Conservation (phyloP, 306 rosid genomes). For the Prunus padus region DNA sequence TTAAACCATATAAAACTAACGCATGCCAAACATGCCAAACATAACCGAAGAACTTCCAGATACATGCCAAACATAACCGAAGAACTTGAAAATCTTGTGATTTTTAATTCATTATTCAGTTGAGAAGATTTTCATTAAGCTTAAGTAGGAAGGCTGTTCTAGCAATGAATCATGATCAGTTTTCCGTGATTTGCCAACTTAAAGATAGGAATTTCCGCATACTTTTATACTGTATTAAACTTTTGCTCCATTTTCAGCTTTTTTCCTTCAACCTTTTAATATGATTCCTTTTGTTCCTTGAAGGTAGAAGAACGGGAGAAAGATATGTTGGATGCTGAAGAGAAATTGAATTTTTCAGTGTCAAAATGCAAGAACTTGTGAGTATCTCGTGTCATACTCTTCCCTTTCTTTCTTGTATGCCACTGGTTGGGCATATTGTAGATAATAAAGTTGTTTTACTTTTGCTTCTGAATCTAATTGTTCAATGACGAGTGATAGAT, state of each 20-base stretch:
- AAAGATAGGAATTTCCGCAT: slow-evolving; percentile 22
- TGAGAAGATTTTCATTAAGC: neutral
- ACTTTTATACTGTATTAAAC: neutral
- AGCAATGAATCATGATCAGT: neutral
- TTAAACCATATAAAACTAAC: too few species aligned
- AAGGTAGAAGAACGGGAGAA: slow-evolving; percentile 94
- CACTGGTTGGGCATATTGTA: slow-evolving; percentile 4
- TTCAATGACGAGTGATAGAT: too few species aligned
- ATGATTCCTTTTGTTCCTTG: slow-evolving; percentile 27
- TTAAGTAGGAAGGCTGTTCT: neutral
- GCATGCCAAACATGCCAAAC: too few species aligned
- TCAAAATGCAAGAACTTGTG: slow-evolving; percentile 97
- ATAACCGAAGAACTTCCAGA: too few species aligned
- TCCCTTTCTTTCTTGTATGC: slow-evolving; percentile 24
- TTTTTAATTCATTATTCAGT: slow-evolving; percentile 1
- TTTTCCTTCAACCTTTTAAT: slow-evolving; percentile 1
- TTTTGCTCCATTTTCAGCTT: slow-evolving; percentile 1
- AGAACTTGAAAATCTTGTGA: neutral
- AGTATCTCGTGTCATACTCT: slow-evolving; percentile 36
- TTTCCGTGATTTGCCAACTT: neutral
- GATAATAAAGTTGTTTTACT: neutral
- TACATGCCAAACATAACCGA: too few species aligned
- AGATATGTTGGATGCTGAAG: slow-evolving; percentile 69
- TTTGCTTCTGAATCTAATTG: slow-evolving; percentile 18
- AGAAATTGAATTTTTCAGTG: slow-evolving; percentile 74